Evolutionary conservation across 2,329 filamentous ascomycete genomes (phyloP), one percentile per base, ranked within the genome.

Genomic region (Tympanopsis confertula): DNA sequence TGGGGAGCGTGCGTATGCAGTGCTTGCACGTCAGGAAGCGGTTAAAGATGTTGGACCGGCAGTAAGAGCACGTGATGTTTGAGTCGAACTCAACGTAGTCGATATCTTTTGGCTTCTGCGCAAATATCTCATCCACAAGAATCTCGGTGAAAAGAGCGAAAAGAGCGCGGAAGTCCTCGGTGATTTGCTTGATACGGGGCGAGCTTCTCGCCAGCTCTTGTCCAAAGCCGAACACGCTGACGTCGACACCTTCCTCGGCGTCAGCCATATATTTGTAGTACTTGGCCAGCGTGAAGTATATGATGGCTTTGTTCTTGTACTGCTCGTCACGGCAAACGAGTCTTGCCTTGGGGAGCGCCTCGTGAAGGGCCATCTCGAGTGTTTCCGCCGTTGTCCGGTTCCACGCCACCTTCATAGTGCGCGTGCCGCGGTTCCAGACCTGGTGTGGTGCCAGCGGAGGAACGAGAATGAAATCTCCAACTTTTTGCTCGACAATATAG

Each of bases 321-420:
- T 96, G 89, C 55, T 98, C 91, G 47, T 98, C 91, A 26, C 91
- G 82, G 53, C 91, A 96, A 2, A 96, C 89, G 47, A 95, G 74
- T 10, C 87, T 76, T 7, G 88, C 86, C 48, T 87, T 86, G 0
- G 88, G 87, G 3, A 98, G 68, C 1, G 89, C 87, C 61, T 96
- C 91, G 41, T 78, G 72, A 15, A 96, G 58, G 1, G 89, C 91
- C 55, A 93, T 66, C 45, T 89, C 82, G 3, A 98, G 69, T 0
- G 91, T 96, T 51, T 96, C 87, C 2, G 84, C 82, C 0, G 88
- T 95, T 0, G 86, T 95, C 19, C 91, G 75, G 55, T 98, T 98
- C 91, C 91, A 98, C 0, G 91, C 91, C 5, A 94, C 87, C 55
- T 98, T 98, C 74, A 96, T 86, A 0, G 91, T 98, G 33, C 88